Evolutionary conservation across 495 filamentous ascomycete species (phyloP).

Genomic region (Tuber umbilicatum): DNA sequence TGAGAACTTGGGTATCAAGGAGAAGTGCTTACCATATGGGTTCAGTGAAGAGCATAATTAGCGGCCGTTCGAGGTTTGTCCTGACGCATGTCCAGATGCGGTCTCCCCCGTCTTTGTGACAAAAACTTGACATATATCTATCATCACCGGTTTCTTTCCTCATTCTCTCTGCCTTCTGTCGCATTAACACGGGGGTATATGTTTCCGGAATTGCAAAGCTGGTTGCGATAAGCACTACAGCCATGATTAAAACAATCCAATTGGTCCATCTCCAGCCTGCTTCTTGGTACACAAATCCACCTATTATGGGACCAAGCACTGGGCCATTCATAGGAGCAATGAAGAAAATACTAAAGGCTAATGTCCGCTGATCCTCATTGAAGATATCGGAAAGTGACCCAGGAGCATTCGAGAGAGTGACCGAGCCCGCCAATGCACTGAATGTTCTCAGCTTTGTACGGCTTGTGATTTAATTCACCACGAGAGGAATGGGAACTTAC

Average conservation of each 20-base stretch:
- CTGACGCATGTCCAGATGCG: slow-evolving; percentile 53
- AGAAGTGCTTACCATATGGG: slow-evolving; percentile 60
- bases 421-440: slow-evolving; percentile 68
- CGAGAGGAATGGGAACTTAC: slow-evolving; percentile 39
- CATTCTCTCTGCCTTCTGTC: slow-evolving; percentile 57
- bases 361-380: slow-evolving; percentile 60
- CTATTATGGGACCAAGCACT: slow-evolving; percentile 53
- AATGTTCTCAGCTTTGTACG: neutral
- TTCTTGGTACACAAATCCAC: slow-evolving; percentile 68
- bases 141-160: slow-evolving; percentile 70
- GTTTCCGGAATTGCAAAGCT: slow-evolving; percentile 63
- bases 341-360: slow-evolving; percentile 67
- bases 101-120: slow-evolving; percentile 36
- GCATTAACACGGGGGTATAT: slow-evolving; percentile 67
- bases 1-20: neutral
- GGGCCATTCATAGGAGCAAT: slow-evolving; percentile 80
- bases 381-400: slow-evolving; percentile 78
- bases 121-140: slow-evolving; percentile 43
- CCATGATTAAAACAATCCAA: slow-evolving; percentile 71
- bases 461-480: neutral
- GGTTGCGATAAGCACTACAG: slow-evolving; percentile 51
- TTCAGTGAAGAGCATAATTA: slow-evolving; percentile 70
- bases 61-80: slow-evolving; percentile 66
- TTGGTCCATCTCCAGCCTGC: slow-evolving; percentile 85
- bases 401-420: slow-evolving; percentile 73